A percentile compares a stretch with the other conserved stretches of the same genome.
These are phyloP conservation scores for Neoarthrinium moseri DNA, from an alignment of 2,329 filamentous ascomycete genomes.

Conservation along the genomic window DNA sequence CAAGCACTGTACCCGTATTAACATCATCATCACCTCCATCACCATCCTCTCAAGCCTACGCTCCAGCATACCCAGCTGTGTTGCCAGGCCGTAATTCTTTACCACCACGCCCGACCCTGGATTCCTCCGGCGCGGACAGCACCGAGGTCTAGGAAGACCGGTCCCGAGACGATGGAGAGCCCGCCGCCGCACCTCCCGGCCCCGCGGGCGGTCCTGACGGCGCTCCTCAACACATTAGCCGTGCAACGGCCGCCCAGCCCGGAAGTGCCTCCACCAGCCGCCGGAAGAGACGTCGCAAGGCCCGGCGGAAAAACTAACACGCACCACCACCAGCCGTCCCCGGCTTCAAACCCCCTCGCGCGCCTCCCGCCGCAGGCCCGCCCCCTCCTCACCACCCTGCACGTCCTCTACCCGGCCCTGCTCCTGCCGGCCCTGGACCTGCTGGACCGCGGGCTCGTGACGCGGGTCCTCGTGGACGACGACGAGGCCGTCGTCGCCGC, in stretches of 20 bases:
- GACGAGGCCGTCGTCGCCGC: not conserved
- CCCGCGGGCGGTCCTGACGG: constrained; percentile 44
- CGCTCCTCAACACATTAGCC: constrained; percentile 44
- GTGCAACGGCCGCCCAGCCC: constrained; percentile 20
- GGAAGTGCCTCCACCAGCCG: constrained; percentile 8
- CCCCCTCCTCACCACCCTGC: constrained; percentile 71
- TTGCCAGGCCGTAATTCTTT: too few species aligned
- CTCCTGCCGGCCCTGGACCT: constrained; percentile 85
- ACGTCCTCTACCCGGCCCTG: constrained; percentile 79
- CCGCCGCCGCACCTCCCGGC: constrained; percentile 32
- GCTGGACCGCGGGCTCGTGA: constrained; percentile 74
- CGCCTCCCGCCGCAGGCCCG: constrained; percentile 38
- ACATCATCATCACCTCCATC: too few species aligned
- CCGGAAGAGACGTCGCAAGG: too few species aligned
- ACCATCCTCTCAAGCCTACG: too few species aligned
- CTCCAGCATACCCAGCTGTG: too few species aligned
- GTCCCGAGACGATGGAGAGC: not conserved
- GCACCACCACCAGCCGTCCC: constrained; percentile 13
- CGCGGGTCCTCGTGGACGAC: constrained; percentile 40
- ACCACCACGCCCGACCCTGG: too few species aligned
- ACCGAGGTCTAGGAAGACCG: not conserved
- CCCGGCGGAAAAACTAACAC: too few species aligned
- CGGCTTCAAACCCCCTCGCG: constrained; percentile 31
- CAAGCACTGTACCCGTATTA: too few species aligned
- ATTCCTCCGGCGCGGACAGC: too few species aligned